Conservation (phyloP, 805 yeast species). For the Phaffomyces thermotolerans region DNA sequence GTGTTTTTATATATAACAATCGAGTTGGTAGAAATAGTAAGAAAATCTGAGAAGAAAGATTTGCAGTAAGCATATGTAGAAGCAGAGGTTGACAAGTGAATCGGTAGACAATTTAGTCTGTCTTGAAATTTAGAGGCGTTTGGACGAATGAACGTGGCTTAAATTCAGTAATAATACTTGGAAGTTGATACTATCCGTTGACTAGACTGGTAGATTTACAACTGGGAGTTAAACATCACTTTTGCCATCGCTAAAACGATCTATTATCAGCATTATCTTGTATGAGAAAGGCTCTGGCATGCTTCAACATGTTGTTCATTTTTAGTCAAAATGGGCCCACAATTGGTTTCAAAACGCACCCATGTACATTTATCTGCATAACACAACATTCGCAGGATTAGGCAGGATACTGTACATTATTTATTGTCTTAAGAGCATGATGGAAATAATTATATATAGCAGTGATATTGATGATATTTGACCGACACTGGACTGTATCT, state of each 20-base stretch:
- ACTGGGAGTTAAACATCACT: no score
- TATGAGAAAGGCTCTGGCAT: background rate
- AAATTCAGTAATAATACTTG: no score
- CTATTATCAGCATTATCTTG: no score
- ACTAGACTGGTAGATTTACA: no score
- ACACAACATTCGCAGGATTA: background rate
- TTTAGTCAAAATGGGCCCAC: conserved; percentile 1
- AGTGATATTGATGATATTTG: no score
- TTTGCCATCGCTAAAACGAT: no score
- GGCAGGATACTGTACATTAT: background rate
- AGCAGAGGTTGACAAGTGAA: background rate
- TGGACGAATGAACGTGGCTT: no score
- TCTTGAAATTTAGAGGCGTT: no score
- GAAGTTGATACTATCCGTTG: no score
- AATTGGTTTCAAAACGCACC: background rate
- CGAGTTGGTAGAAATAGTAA: background rate
- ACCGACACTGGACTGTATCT: no score
- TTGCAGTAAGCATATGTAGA: no score
- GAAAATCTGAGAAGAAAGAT: background rate
- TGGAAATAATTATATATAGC: no score
- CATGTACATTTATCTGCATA: background rate
- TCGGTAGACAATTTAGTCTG: background rate
- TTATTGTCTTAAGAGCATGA: background rate
- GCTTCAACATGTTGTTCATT: background rate
- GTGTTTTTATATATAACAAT: background rate